Conservation (phyloP, 768 basidiomycete genomes). For the Tubosaeta sp. region DNA sequence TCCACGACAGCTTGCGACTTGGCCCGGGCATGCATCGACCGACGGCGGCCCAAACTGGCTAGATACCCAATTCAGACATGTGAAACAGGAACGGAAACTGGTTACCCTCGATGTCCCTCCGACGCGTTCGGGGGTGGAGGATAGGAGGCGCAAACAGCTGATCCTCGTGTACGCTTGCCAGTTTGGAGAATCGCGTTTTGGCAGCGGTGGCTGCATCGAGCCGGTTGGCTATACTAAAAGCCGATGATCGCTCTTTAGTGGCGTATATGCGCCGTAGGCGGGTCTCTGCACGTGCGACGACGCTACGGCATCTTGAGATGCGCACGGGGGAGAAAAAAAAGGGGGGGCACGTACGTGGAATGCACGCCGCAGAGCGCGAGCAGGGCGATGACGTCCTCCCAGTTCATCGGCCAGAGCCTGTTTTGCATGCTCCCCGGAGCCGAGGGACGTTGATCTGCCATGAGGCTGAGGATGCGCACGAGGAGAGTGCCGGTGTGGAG, state of each 20-base stretch:
- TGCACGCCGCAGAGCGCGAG: constrained; percentile 40
- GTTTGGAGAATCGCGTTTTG: constrained; percentile 5
- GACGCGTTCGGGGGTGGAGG: constrained; percentile 10
- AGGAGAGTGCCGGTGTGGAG: constrained; percentile 43
- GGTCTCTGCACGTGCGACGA: constrained; percentile 23
- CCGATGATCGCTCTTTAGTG: neutral
- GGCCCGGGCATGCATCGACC: neutral
- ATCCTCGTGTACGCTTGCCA: constrained; percentile 8
- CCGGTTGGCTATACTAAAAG: constrained; percentile 13
- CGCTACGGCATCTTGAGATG: constrained; percentile 5
- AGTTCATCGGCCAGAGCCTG: constrained; percentile 56
- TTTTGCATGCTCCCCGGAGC: constrained; percentile 61
- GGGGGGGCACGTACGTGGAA: constrained; percentile 17
- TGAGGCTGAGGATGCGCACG: constrained; percentile 46
- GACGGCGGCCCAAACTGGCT: neutral
- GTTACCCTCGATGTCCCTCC: constrained; percentile 7
- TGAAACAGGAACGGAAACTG: constrained; percentile 8
- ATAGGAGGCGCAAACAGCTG: constrained; percentile 14
- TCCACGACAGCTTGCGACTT: constrained; percentile 6
- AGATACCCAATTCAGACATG: neutral
- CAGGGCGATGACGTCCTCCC: constrained; percentile 59
- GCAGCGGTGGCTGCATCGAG: constrained; percentile 14
- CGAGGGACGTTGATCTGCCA: constrained; percentile 54
- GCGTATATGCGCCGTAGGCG: constrained; percentile 32
- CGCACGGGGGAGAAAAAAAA: neutral